phyloP scores from a whole-genome alignment of 2,329 filamentous ascomycete genomes.

The Epichloe gansuensis region DNA sequence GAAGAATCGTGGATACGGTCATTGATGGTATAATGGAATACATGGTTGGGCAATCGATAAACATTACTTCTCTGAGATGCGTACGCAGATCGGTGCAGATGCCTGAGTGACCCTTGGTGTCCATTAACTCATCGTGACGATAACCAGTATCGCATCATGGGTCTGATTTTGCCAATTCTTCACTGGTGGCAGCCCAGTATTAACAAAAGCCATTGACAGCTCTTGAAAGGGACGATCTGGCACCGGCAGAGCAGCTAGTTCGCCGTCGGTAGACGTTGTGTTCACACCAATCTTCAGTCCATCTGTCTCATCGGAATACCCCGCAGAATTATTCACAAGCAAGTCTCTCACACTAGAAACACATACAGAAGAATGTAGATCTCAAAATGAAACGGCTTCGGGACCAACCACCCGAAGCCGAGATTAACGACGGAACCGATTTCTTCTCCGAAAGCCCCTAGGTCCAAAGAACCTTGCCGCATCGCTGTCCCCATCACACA shows the following conservation, averaged over 20 bases:
- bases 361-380: slow-evolving; percentile 33
- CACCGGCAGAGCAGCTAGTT: too few species aligned
- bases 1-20: neutral
- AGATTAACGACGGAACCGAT: slow-evolving; percentile 47
- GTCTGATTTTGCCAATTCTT: too few species aligned
- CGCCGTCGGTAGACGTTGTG: too few species aligned
- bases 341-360: neutral
- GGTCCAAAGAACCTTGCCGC: slow-evolving; percentile 23
- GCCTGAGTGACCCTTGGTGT: too few species aligned
- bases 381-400: slow-evolving; percentile 44
- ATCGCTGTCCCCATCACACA: slow-evolving; percentile 14
- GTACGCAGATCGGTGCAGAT: too few species aligned
- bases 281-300: too few species aligned
- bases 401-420: slow-evolving; percentile 34
- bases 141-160: too few species aligned
- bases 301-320: too few species aligned
- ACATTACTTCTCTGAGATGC: neutral
- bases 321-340: neutral
- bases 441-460: slow-evolving; percentile 33
- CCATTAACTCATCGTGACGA: too few species aligned
- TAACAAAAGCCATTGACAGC: too few species aligned
- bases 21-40: neutral
- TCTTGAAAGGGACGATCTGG: too few species aligned
- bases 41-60: neutral
- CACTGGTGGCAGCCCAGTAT: too few species aligned